A percentile compares a stretch with the other conserved stretches of the same genome.
phyloP scores from a whole-genome alignment of 805 yeast genomes.

The Dipodascopsis uninucleata region DNA sequence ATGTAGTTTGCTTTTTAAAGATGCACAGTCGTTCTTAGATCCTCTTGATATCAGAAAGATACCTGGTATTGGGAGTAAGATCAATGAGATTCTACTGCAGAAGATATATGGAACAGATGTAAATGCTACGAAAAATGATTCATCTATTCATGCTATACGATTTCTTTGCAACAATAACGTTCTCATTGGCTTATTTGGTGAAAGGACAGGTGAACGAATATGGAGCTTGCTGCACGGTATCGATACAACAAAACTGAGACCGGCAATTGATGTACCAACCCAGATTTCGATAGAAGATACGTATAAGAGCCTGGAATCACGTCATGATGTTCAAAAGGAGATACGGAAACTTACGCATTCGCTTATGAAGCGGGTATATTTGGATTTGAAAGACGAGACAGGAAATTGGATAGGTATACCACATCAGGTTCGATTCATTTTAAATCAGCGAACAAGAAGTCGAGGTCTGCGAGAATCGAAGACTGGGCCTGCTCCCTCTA shows the following conservation, averaged over 20 bases:
- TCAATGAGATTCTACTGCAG: neutral
- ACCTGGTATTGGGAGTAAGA: constrained; percentile 6
- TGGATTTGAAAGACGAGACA: constrained; percentile 2
- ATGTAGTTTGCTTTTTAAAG: neutral
- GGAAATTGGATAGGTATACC: constrained; percentile 10
- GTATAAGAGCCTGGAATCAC: neutral
- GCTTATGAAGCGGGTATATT: constrained; percentile 3
- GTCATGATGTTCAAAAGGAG: neutral
- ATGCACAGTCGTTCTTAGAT: constrained; percentile 7
- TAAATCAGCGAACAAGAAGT: neutral
- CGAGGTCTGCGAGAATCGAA: constrained; percentile 7
- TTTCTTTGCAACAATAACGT: neutral
- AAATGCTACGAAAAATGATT: neutral
- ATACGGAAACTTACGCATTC: neutral
- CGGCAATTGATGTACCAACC: constrained; percentile 7
- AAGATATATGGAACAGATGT: neutral
- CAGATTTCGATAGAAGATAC: constrained; percentile 14
- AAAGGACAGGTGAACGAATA: constrained; percentile 1
- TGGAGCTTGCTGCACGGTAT: constrained; percentile 13
- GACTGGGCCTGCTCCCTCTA: constrained; percentile 4
- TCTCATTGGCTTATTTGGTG: constrained; percentile 1
- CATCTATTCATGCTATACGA: constrained; percentile 2
- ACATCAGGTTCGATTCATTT: constrained; percentile 2
- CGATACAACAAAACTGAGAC: constrained; percentile 5
- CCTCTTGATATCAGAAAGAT: constrained; percentile 2